Base-by-base conservation (phyloP, 106 monocot genomes). In the Agapanthus africanus region DNA sequence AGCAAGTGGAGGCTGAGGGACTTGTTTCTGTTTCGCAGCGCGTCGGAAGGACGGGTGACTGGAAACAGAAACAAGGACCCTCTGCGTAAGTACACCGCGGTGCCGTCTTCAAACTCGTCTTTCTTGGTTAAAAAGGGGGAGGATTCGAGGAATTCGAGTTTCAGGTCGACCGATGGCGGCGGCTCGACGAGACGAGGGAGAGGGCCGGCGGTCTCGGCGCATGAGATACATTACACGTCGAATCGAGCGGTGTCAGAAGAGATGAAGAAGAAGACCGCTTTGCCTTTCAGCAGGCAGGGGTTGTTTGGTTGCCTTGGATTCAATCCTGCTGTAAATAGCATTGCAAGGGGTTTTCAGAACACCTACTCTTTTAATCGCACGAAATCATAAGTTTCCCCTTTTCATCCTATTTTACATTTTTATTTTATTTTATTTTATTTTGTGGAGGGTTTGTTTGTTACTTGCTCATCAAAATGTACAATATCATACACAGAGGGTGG, bases 21-120 rank as follows among this genome's bases (percentile, higher is more conserved):
- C 51, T 52, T 91, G 19, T 72, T 91, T 60, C 73, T 91, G 40
- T 87, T 91, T 69, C 76, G 91, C 6, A 91, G 84, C 63, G 84
- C 84, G 30, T 91, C 85, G 47, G 85, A 85, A 51, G 85, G 85
- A 11, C 75, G 85, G 0, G 85, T 42, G 10, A 75, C 66, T 39
- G 68, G 69, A 6, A 69, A 65, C 37, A 74, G 71, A 37, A 76
- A 76, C 73, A 86, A 74, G 62, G 86, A 81, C 60, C 74, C 75
- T 19, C 71, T 83, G 11, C 36, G 74, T 19, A 87, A 81, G 66
- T 80, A 78, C 65, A 81, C 74, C 66, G 18, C 77, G 1, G 26
- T 44, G 42, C 14, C 66, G 28, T 11, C n/a, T 2, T 30, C 66
- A 14, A 14, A 3, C 14, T 65, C 65, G 9, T 37, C 63, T 1